Conservation (phyloP, 2,329 filamentous ascomycete species). For the Arthrobotrys sphaeroides region DNA sequence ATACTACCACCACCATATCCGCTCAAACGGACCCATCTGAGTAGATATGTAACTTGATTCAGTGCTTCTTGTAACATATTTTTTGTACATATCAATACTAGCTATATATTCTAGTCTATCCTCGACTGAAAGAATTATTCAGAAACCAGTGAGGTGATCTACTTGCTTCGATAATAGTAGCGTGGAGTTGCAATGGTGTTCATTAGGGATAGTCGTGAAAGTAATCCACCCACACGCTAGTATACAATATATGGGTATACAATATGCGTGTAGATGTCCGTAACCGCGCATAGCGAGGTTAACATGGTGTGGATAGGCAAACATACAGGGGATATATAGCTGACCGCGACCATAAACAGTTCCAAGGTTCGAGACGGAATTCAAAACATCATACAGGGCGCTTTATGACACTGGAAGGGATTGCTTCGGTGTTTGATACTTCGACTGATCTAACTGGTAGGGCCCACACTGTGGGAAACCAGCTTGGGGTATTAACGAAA, state of each 20-base stretch:
- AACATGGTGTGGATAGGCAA: too few species aligned
- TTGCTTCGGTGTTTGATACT: constrained; percentile 1
- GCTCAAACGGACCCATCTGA: not conserved
- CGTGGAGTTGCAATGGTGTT: constrained; percentile 27
- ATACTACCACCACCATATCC: not conserved
- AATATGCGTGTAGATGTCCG: not conserved
- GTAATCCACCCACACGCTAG: constrained; percentile 15
- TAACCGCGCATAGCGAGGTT: too few species aligned
- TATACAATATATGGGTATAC: not conserved
- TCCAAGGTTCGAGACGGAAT: too few species aligned
- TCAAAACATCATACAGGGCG: not conserved
- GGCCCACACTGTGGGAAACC: not conserved
- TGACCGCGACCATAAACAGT: too few species aligned
- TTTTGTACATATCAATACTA: constrained; percentile 18
- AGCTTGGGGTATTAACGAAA: not conserved
- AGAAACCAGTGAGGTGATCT: too few species aligned
- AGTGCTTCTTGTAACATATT: constrained; percentile 26
- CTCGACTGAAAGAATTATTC: too few species aligned
- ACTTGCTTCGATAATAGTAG: too few species aligned
- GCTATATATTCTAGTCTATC: too few species aligned
- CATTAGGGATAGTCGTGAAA: constrained; percentile 48
- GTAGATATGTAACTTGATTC: too few species aligned
- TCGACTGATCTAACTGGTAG: not conserved
- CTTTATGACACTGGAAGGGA: not conserved
- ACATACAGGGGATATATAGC: too few species aligned